These are phyloP conservation scores for Oryza nivara DNA, from an alignment of 176 grass and related monocot species.

Conservation along the genomic window DNA sequence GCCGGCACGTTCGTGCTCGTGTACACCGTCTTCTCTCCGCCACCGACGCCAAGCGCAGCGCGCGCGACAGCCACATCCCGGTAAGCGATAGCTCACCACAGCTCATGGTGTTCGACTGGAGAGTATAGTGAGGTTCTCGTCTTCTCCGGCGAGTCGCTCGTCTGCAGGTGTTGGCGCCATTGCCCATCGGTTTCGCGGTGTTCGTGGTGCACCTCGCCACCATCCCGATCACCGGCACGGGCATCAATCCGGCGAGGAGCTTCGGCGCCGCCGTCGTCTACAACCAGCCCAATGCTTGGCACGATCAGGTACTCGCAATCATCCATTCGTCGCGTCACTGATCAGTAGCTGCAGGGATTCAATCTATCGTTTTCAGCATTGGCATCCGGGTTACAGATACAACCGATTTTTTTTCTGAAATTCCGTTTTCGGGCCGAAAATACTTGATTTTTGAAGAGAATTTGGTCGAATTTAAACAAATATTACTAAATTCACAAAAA, in stretches of 20 bases:
- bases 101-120: background rate
- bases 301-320: constrained; percentile 30
- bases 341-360: background rate
- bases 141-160: background rate
- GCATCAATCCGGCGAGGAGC: constrained; percentile 52
- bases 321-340: background rate
- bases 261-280: constrained; percentile 40
- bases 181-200: constrained; percentile 43
- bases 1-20: constrained; percentile 56
- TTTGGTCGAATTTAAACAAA: too few relatives aligned
- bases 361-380: too few relatives aligned
- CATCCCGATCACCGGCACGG: constrained; percentile 38
- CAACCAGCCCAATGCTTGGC: constrained; percentile 35
- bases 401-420: too few relatives aligned
- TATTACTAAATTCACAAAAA: too few relatives aligned
- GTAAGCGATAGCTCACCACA: background rate
- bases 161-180: constrained; percentile 25
- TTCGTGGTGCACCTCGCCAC: constrained; percentile 43
- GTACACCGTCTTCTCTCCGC: constrained; percentile 63
- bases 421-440: too few relatives aligned
- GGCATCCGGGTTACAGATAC: too few relatives aligned
- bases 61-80: constrained; percentile 54
- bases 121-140: background rate
- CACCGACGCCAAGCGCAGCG: constrained; percentile 56
- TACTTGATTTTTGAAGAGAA: too few relatives aligned